Conservation (phyloP, 345 rosid genomes). For the Carallia pectinifolia region DNA sequence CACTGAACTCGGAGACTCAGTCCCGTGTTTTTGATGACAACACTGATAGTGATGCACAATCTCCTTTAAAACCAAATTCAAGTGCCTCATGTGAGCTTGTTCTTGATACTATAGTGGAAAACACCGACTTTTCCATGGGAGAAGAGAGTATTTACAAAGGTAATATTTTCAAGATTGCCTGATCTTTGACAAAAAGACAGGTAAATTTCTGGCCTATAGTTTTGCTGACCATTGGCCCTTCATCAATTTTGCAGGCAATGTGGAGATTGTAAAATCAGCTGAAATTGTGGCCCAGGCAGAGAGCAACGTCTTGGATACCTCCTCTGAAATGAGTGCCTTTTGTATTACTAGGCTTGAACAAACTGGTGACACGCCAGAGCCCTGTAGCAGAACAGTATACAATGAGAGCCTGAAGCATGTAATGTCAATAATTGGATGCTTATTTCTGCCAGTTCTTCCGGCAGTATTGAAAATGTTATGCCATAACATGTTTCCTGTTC, state of each 20-base stretch:
- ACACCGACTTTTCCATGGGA: constrained; percentile 12
- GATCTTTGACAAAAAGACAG: constrained; percentile 13
- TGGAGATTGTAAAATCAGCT: constrained; percentile 28
- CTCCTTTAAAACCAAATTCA: constrained; percentile 13
- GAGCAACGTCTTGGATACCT: constrained; percentile 18
- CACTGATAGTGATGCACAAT: constrained; percentile 19
- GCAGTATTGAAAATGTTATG: constrained; percentile 1
- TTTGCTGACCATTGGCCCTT: not conserved
- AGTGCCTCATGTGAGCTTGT: constrained; percentile 24
- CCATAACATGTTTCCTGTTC: constrained; percentile 4
- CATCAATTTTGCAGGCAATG: constrained; percentile 30
- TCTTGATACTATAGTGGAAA: constrained; percentile 35
- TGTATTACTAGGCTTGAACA: constrained; percentile 24
- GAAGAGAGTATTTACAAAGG: constrained; percentile 46
- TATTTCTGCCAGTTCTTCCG: constrained; percentile 14
- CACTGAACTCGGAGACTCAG: constrained; percentile 22
- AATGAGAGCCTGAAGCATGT: constrained; percentile 42
- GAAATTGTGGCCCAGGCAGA: constrained; percentile 38
- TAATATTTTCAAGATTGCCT: constrained; percentile 24
- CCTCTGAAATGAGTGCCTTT: constrained; percentile 31
- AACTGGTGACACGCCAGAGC: constrained; percentile 31
- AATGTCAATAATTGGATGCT: constrained; percentile 12
- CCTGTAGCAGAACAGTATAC: constrained; percentile 28
- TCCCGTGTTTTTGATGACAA: constrained; percentile 34
- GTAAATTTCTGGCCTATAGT: not conserved